Percentiles rank a stretch among this genome's conserved stretches.
phyloP scores from a whole-genome alignment of 257 asterid species.

The Solanum corneliomulleri region DNA sequence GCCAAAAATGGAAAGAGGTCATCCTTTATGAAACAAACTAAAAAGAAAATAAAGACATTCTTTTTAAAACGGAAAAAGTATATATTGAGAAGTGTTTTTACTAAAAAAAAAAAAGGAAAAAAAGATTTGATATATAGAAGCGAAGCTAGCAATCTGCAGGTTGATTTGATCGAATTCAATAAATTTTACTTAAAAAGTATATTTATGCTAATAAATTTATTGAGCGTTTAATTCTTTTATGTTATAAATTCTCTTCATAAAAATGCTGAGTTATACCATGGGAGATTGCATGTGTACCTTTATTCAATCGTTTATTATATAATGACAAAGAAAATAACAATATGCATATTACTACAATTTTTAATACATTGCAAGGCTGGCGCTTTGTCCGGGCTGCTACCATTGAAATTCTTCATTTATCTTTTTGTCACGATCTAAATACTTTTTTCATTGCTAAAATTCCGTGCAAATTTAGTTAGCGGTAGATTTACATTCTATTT shows the following conservation, averaged over 20 bases:
- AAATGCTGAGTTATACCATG: neutral
- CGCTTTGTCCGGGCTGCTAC: neutral
- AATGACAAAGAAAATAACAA: neutral
- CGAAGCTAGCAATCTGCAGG: neutral
- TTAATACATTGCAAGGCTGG: neutral
- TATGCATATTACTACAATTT: neutral
- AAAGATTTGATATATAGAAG: neutral
- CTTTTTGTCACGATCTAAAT: neutral
- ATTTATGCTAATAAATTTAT: too few relatives aligned
- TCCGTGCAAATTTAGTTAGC: too few relatives aligned
- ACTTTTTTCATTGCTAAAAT: neutral
- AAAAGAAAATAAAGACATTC: too few relatives aligned
- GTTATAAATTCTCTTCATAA: neutral
- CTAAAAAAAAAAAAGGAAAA: too few relatives aligned
- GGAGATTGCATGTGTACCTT: neutral
- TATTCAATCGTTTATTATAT: neutral
- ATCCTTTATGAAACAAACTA: too few relatives aligned
- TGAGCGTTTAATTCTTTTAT: neutral
- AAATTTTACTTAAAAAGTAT: too few relatives aligned
- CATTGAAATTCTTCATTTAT: neutral
- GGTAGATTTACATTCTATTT: too few relatives aligned
- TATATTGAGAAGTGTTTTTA: neutral
- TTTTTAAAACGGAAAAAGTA: too few relatives aligned
- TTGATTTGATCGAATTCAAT: neutral
- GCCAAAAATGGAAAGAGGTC: rapidly evolving